Percentiles rank a stretch among this genome's conserved stretches.
Conservation (phyloP, 257 asterid genomes). For the Penstemon barbatus region DNA sequence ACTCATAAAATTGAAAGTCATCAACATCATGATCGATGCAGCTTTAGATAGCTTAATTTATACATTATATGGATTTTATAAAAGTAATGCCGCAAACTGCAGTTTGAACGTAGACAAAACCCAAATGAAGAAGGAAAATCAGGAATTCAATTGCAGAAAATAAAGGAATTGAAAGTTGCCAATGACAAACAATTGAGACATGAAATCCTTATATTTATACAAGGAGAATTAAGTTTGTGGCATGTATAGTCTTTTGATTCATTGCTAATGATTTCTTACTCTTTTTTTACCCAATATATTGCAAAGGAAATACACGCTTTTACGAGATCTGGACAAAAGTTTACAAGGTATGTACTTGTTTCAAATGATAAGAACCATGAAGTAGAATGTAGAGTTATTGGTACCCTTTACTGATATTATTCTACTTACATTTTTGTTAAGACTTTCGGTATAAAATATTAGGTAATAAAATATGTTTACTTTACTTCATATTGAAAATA, state of each 20-base stretch:
- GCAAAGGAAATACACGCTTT: slow-evolving; percentile 70
- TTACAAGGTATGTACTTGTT: slow-evolving; percentile 57
- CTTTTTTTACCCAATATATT: no score
- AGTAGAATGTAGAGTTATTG: no score
- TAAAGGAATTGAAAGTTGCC: no score
- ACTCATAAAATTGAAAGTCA: no score
- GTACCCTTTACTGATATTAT: slow-evolving; percentile 5
- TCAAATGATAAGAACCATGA: background rate
- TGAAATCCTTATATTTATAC: background rate
- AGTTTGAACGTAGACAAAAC: background rate
- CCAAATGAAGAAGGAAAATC: no score
- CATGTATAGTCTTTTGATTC: no score
- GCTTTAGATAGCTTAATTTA: no score
- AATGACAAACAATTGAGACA: no score
- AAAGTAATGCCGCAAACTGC: no score
- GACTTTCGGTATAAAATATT: background rate
- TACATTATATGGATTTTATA: background rate
- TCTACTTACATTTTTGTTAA: background rate
- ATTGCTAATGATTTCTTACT: no score
- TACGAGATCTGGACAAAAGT: slow-evolving; percentile 83
- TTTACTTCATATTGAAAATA: background rate
- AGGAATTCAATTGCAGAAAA: slow-evolving; percentile 4
- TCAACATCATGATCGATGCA: no score
- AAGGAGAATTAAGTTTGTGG: no score
- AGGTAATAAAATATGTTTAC: background rate